These are phyloP conservation scores for Mychonastes homosphaera DNA, from an alignment of 139 green algal species.

Conservation along the genomic window DNA sequence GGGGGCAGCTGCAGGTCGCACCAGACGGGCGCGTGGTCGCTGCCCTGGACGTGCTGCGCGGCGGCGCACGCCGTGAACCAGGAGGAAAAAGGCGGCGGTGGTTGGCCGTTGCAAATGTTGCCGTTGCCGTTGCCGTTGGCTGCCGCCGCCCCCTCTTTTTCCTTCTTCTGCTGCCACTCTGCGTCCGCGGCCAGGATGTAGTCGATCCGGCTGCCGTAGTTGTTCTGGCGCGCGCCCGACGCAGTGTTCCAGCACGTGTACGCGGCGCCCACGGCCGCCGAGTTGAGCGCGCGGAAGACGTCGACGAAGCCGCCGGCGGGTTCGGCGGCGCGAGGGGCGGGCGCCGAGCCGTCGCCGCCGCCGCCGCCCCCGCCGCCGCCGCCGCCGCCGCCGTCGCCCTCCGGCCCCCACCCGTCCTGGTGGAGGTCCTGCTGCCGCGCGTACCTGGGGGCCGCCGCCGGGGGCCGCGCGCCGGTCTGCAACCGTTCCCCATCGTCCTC, in stretches of 20 bases:
- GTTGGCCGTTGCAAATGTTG: background rate
- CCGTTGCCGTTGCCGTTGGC: background rate
- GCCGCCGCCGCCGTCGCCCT: background rate
- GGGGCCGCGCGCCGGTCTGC: too few species aligned
- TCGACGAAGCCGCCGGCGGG: too few species aligned
- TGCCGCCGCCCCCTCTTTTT: constrained; percentile 2
- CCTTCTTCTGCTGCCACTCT: background rate
- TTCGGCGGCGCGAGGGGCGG: background rate
- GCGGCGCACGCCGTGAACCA: constrained; percentile 35
- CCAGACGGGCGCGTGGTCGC: constrained; percentile 63
- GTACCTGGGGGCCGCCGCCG: too few species aligned
- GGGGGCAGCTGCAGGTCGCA: constrained; percentile 18
- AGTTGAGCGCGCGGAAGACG: too few species aligned
- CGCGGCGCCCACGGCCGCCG: constrained; percentile 27
- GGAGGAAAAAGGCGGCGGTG: background rate
- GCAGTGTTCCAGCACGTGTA: constrained; percentile 71
- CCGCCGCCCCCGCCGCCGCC: background rate
- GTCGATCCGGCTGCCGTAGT: constrained; percentile 76
- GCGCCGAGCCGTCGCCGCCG: too few species aligned
- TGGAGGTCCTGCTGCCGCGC: background rate
- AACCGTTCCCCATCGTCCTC: too few species aligned
- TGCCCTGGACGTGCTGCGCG: constrained; percentile 36
- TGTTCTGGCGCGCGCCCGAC: constrained; percentile 51
- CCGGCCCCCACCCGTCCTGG: background rate
- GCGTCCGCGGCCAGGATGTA: constrained; percentile 38